A percentile compares a stretch with the other conserved stretches of the same genome.
These are phyloP conservation scores for Ceratocystis papillata DNA, from an alignment of 2,329 filamentous ascomycete genomes.

Conservation along the genomic window DNA sequence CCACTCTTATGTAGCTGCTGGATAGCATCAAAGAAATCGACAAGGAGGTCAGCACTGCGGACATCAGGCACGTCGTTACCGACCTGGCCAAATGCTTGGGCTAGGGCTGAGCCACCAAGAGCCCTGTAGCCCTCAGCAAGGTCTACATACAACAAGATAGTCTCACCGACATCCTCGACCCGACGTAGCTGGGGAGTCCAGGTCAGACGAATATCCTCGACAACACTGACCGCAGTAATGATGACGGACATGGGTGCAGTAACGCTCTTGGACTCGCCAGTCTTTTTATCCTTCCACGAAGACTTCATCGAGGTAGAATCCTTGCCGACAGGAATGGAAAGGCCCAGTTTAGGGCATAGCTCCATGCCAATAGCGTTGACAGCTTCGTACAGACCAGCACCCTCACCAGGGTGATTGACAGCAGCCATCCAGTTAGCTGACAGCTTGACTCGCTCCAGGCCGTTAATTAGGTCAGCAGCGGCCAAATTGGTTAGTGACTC, in stretches of 20 bases:
- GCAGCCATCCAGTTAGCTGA: slow-evolving; percentile 99
- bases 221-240: slow-evolving; percentile 80
- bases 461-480: slow-evolving; percentile 59
- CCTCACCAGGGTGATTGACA: slow-evolving; percentile 85
- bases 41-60: slow-evolving; percentile 66
- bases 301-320: slow-evolving; percentile 99
- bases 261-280: slow-evolving; percentile 64
- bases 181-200: slow-evolving; percentile 87
- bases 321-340: slow-evolving; percentile 93
- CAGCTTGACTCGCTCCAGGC: slow-evolving; percentile 68
- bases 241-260: slow-evolving; percentile 85
- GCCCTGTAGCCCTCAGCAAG: slow-evolving; percentile 70
- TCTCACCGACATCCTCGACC: slow-evolving; percentile 78
- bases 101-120: slow-evolving; percentile 81
- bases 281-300: slow-evolving; percentile 68
- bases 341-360: slow-evolving; percentile 76
- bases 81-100: slow-evolving; percentile 77
- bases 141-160: slow-evolving; percentile 81
- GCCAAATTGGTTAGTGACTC: slow-evolving; percentile 90
- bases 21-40: slow-evolving; percentile 85
- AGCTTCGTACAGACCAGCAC: slow-evolving; percentile 82
- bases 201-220: slow-evolving; percentile 70
- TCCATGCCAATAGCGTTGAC: slow-evolving; percentile 89
- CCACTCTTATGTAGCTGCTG: slow-evolving; percentile 49
- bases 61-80: slow-evolving; percentile 81